A percentile compares a stretch with the other conserved stretches of the same genome.
Evolutionary conservation across 805 yeast genomes (phyloP).

Genomic region (Lipomyces lipofer): DNA sequence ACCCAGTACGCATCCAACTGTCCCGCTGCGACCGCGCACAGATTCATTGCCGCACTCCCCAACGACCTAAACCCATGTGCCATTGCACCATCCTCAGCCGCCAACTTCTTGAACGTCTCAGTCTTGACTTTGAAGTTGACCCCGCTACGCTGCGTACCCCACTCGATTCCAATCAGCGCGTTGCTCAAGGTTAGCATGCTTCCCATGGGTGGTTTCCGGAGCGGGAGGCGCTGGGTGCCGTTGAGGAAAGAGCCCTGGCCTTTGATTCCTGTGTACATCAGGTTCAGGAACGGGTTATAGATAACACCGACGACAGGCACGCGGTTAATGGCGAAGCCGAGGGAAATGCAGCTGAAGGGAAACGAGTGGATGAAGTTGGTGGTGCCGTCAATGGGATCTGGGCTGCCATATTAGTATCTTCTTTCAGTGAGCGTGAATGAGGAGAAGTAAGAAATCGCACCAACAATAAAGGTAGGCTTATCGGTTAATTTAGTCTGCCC

Average conservation of each 20-base stretch:
- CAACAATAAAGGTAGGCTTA: slow-evolving; percentile 63
- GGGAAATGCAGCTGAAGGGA: slow-evolving; percentile 62
- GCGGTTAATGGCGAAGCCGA: slow-evolving; percentile 54
- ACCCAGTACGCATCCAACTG: slow-evolving; percentile 61
- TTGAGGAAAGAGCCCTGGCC: slow-evolving; percentile 59
- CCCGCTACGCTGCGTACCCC: slow-evolving; percentile 61
- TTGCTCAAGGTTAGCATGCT: slow-evolving; percentile 49
- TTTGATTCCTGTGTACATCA: slow-evolving; percentile 54
- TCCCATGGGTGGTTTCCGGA: slow-evolving; percentile 34
- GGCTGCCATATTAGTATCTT: neutral
- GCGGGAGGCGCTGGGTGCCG: slow-evolving; percentile 44
- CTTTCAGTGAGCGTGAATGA: too few species aligned
- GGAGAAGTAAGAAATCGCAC: slow-evolving; percentile 45
- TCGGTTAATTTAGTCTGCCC: slow-evolving; percentile 50
- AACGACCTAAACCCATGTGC: slow-evolving; percentile 62
- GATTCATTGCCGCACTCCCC: slow-evolving; percentile 67
- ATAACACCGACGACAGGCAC: slow-evolving; percentile 63
- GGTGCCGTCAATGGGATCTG: slow-evolving; percentile 46
- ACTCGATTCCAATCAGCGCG: slow-evolving; percentile 58
- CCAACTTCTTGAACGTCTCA: slow-evolving; percentile 49
- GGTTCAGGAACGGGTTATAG: slow-evolving; percentile 59
- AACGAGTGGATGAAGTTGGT: slow-evolving; percentile 64
- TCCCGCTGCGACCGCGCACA: slow-evolving; percentile 60
- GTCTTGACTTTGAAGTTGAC: slow-evolving; percentile 51
- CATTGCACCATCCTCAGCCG: slow-evolving; percentile 54